Percentiles rank a stretch among this genome's conserved stretches.
Evolutionary conservation across 2,329 filamentous ascomycete species (phyloP).

Genomic region (Penicillium sp.): DNA sequence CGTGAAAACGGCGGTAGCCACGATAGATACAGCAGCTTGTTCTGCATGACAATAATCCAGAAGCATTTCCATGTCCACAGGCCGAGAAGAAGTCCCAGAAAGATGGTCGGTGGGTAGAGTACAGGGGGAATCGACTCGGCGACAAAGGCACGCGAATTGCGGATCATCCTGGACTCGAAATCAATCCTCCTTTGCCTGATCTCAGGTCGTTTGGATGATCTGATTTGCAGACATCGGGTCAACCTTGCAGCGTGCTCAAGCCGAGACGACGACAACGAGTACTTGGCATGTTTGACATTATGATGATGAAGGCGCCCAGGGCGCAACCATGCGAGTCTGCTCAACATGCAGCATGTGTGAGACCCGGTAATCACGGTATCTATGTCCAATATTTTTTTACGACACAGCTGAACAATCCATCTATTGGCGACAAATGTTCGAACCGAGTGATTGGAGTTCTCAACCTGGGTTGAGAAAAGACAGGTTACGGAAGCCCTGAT

Average conservation of each 20-base stretch:
- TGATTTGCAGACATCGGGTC: neutral
- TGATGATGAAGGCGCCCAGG: neutral
- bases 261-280: too few species aligned
- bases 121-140: slow-evolving; percentile 36
- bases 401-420: too few species aligned
- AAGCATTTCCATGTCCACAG: slow-evolving; percentile 61
- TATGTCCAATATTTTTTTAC: too few species aligned
- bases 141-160: slow-evolving; percentile 10
- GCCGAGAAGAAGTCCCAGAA: slow-evolving; percentile 57
- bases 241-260: too few species aligned
- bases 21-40: slow-evolving; percentile 77
- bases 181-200: neutral
- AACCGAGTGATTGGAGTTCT: too few species aligned
- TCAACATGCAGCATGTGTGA: slow-evolving; percentile 5
- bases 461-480: too few species aligned
- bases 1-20: slow-evolving; percentile 66
- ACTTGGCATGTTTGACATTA: neutral
- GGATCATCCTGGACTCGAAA: neutral
- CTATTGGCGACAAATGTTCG: too few species aligned
- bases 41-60: slow-evolving; percentile 72
- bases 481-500: too few species aligned
- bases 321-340: neutral
- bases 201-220: neutral
- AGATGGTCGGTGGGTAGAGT: slow-evolving; percentile 62
- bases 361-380: neutral